A percentile compares a stretch with the other conserved stretches of the same genome.
Conservation (phyloP, 176 grass and related monocot genomes). For the Hordeum marinum region DNA sequence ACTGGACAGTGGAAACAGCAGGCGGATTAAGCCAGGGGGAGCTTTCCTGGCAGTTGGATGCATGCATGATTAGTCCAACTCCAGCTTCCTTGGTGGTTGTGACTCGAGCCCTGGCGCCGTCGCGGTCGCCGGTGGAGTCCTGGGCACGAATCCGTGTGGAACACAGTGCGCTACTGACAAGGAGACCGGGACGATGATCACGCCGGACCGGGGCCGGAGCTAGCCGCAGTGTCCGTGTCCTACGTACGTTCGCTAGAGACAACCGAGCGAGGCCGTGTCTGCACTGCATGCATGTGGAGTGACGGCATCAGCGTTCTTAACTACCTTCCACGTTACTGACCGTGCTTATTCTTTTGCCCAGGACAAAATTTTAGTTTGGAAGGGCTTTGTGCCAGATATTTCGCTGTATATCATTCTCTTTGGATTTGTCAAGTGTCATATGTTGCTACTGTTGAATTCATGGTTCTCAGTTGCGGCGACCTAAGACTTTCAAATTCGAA, state of each 20-base stretch:
- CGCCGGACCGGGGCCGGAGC: neutral
- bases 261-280: slow-evolving; percentile 1
- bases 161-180: slow-evolving; percentile 18
- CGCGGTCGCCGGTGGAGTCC: slow-evolving; percentile 49
- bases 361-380: neutral
- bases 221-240: neutral
- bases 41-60: slow-evolving; percentile 2
- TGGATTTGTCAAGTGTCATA: no score
- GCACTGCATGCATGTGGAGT: neutral
- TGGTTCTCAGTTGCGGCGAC: no score
- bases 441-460: no score
- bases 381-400: neutral
- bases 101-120: slow-evolving; percentile 40
- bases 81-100: slow-evolving; percentile 50
- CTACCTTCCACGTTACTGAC: neutral
- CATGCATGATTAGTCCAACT: slow-evolving; percentile 45
- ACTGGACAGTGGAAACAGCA: slow-evolving; percentile 9
- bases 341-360: no score
- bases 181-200: slow-evolving; percentile 14
- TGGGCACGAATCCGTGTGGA: slow-evolving; percentile 30
- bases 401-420: neutral
- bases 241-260: neutral
- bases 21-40: neutral
- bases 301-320: neutral
- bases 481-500: no score